Evolutionary conservation across 106 monocot species (phyloP).

Genomic region (Dendrobium huoshanense): DNA sequence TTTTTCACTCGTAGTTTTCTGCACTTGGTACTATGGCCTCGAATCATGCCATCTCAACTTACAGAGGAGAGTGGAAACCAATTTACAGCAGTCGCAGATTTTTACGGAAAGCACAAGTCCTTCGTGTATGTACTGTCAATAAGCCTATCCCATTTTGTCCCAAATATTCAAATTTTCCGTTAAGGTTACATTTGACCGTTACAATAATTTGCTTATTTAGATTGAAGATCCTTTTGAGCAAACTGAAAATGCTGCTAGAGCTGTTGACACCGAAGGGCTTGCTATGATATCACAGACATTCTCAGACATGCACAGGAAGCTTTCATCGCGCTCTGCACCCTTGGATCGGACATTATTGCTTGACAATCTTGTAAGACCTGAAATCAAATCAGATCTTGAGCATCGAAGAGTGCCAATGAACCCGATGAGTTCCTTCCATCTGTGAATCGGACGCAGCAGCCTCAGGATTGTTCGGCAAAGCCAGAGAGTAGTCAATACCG

Average conservation of each 20-base stretch:
- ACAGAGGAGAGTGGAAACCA: slow-evolving; percentile 37
- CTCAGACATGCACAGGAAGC: slow-evolving; percentile 4
- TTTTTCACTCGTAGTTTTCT: slow-evolving; percentile 32
- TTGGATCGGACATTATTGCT: slow-evolving; percentile 28
- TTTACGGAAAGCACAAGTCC: slow-evolving; percentile 20
- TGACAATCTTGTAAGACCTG: slow-evolving; percentile 17
- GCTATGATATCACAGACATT: slow-evolving; percentile 25
- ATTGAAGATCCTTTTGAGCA: slow-evolving; percentile 70
- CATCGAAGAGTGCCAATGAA: neutral
- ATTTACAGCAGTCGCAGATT: slow-evolving; percentile 21
- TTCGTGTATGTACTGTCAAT: slow-evolving; percentile 30
- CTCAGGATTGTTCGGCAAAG: neutral
- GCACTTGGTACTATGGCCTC: slow-evolving; percentile 15
- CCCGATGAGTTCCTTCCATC: neutral
- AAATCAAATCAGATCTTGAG: slow-evolving; percentile 11
- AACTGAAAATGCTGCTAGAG: slow-evolving; percentile 54
- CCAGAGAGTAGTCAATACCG: neutral
- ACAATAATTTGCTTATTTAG: slow-evolving; percentile 14
- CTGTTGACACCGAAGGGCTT: slow-evolving; percentile 25
- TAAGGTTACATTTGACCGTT: neutral
- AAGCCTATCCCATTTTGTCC: neutral
- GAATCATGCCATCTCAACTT: slow-evolving; percentile 36
- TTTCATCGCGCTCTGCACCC: slow-evolving; percentile 13
- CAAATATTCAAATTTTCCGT: neutral
- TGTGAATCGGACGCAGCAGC: neutral